A percentile compares a stretch with the other conserved stretches of the same genome.
Evolutionary conservation across 2,329 filamentous ascomycete species (phyloP).

Genomic region (Davidsoniella eucalypti): DNA sequence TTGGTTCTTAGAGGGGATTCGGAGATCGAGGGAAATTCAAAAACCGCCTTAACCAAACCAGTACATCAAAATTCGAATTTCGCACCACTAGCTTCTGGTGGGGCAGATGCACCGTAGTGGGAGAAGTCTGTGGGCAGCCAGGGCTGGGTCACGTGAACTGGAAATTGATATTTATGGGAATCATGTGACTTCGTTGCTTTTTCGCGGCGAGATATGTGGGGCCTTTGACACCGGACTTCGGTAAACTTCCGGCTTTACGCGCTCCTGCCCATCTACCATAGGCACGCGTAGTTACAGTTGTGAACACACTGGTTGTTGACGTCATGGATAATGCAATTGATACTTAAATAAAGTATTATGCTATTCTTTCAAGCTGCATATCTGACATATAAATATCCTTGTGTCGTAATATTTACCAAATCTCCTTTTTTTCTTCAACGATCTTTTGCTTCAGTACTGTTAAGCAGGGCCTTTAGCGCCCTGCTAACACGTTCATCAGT

Average conservation of each 20-base stretch:
- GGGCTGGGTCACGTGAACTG: slow-evolving; percentile 11
- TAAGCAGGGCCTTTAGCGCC: no score
- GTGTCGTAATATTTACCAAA: no score
- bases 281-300: no score
- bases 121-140: slow-evolving; percentile 11
- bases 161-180: no score
- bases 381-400: no score
- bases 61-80: slow-evolving; percentile 11
- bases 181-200: slow-evolving; percentile 8
- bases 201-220: slow-evolving; percentile 4
- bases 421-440: no score
- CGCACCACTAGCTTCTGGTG: slow-evolving; percentile 9
- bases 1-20: slow-evolving; percentile 12
- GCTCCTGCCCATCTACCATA: neutral
- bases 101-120: slow-evolving; percentile 11
- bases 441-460: no score
- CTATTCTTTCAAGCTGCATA: no score
- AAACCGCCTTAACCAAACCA: slow-evolving; percentile 12
- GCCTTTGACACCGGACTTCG: neutral
- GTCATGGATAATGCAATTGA: no score
- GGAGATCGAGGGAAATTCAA: slow-evolving; percentile 13
- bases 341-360: no score
- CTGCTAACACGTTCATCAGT: no score
- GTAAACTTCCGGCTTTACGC: neutral
- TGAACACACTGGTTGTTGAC: no score